A percentile compares a stretch with the other conserved stretches of the same genome.
phyloP scores from a whole-genome alignment of 441 rosid genomes.

The Adansonia rubrostipa region DNA sequence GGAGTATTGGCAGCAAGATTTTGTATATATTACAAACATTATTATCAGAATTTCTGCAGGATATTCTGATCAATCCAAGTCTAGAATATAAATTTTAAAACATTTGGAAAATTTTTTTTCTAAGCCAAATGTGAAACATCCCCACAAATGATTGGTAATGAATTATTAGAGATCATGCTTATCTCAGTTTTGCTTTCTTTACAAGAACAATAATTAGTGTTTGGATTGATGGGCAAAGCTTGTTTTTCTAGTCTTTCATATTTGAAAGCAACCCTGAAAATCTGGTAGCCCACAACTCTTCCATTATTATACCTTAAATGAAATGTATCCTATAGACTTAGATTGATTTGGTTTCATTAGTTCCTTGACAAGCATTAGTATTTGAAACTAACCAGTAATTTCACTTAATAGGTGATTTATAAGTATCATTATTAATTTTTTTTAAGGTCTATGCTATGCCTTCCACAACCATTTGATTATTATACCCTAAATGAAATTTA shows the following conservation, averaged over 20 bases:
- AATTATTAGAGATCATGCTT: constrained; percentile 3
- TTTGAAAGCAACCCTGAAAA: constrained; percentile 22
- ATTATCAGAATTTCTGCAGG: not conserved
- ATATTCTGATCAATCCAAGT: not conserved
- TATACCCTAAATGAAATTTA: not conserved
- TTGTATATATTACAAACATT: not conserved
- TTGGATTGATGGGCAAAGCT: not conserved
- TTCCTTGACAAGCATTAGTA: no score
- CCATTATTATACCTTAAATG: not conserved
- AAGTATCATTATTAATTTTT: no score
- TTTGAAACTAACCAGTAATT: no score
- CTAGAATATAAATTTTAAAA: not conserved
- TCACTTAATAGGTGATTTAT: no score
- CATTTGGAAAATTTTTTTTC: not conserved
- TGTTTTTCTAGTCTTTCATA: not conserved
- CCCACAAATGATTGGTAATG: constrained; percentile 10
- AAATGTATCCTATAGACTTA: no score
- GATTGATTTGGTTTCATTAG: no score
- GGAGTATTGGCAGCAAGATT: not conserved
- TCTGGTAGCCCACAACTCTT: not conserved
- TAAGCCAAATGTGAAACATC: not conserved
- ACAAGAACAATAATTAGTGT: constrained; percentile 38
- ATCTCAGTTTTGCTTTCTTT: constrained; percentile 41
- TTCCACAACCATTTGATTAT: no score
- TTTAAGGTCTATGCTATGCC: no score